A percentile compares a stretch with the other conserved stretches of the same genome.
Evolutionary conservation across 164 flowering plant species (phyloP).

Genomic region (Berberis vulgaris): DNA sequence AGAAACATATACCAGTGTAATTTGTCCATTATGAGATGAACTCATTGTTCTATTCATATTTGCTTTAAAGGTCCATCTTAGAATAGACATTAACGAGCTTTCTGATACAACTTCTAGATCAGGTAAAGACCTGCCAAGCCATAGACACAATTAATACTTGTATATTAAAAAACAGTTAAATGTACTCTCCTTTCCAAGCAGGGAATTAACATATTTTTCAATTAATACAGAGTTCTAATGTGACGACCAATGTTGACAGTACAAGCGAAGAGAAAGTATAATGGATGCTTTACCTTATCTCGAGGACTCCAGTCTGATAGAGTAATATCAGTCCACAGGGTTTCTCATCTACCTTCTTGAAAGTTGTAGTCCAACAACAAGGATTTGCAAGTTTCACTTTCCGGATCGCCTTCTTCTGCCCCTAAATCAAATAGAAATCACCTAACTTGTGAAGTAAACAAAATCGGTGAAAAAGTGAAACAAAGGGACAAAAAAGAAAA

Average conservation of each 20-base stretch:
- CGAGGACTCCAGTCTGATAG: constrained; percentile 64
- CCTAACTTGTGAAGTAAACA: constrained; percentile 2
- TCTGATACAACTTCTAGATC: constrained; percentile 51
- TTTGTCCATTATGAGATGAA: constrained; percentile 43
- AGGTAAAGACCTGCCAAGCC: constrained; percentile 59
- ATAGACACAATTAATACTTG: background rate
- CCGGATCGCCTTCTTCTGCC: constrained; percentile 40
- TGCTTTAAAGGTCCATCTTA: constrained; percentile 74
- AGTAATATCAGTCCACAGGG: constrained; percentile 44
- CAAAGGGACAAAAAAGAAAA: constrained; percentile 6
- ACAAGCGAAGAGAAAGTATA: background rate
- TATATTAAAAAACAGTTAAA: background rate
- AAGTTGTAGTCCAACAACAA: constrained; percentile 73
- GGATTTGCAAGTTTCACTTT: constrained; percentile 60
- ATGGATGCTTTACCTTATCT: constrained; percentile 36
- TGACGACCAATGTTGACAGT: background rate
- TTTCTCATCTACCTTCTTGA: constrained; percentile 36
- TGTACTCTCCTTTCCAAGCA: background rate
- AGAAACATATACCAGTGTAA: constrained; percentile 43
- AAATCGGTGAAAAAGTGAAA: background rate
- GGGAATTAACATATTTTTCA: background rate
- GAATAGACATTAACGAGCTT: constrained; percentile 50
- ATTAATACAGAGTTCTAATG: background rate
- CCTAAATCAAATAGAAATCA: constrained; percentile 30
- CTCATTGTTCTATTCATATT: constrained; percentile 57